A percentile compares a stretch with the other conserved stretches of the same genome.
phyloP scores from a whole-genome alignment of 768 basidiomycete species.

The Gloeostereum incarnatum region DNA sequence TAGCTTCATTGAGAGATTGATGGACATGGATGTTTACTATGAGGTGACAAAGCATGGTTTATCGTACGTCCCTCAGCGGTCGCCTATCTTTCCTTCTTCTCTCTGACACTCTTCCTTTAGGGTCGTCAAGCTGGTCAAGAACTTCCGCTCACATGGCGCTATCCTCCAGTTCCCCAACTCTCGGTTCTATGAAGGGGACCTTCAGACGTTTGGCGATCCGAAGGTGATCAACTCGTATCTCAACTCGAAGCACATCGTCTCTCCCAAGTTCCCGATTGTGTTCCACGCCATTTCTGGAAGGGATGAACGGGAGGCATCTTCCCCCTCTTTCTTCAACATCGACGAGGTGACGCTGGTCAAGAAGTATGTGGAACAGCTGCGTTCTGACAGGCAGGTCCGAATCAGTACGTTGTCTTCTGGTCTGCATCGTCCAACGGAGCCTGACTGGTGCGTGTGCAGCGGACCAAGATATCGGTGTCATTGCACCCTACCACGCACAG shows the following conservation, averaged over 20 bases:
- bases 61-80: conserved; percentile 6
- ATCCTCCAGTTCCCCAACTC: conserved; percentile 51
- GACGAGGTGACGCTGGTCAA: conserved; percentile 43
- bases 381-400: conserved; percentile 24
- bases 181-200: conserved; percentile 45
- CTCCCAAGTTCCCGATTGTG: conserved; percentile 40
- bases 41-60: conserved; percentile 13
- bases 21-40: conserved; percentile 15
- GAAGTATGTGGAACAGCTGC: conserved; percentile 28
- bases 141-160: conserved; percentile 45
- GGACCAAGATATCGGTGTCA: conserved; percentile 48
- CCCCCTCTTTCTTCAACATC: conserved; percentile 59
- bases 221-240: conserved; percentile 29
- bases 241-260: conserved; percentile 26
- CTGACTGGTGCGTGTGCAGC: conserved; percentile 17
- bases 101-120: conserved; percentile 16
- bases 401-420: conserved; percentile 23
- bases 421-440: neutral
- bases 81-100: neutral
- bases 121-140: conserved; percentile 50
- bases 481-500: conserved; percentile 57
- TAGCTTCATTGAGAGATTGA: conserved; percentile 30
- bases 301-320: conserved; percentile 43
- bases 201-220: conserved; percentile 35
- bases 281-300: conserved; percentile 48